Base-by-base conservation (phyloP, 2,329 filamentous ascomycete genomes). In the Plenodomus biglobosus region DNA sequence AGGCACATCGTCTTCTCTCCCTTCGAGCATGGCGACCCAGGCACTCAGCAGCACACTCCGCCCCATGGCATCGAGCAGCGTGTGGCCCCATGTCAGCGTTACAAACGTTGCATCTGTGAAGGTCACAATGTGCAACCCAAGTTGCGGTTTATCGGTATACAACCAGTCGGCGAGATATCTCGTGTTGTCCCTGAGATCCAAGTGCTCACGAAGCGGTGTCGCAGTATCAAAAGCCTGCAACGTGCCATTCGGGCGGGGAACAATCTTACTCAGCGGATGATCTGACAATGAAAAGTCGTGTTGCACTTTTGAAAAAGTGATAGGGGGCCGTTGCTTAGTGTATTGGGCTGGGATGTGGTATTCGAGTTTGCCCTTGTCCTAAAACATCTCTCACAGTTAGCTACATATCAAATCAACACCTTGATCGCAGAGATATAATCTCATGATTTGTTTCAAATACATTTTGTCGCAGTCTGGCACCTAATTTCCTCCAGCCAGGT, bases 401-500 rank as follows among this genome's bases (percentile, higher is more conserved):
- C 45, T 43, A 61, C 65, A 36, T 56, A 44, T 44, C 35, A 10
- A 17, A 16, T n/a, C n/a, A n/a, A n/a, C n/a, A n/a, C n/a, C n/a
- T n/a, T n/a, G n/a, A n/a, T n/a, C n/a, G n/a, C n/a, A 19, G 22
- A 24, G 10, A 10, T 5, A 24, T 20, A 21, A 5, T 6, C 17
- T 22, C 22, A 17, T 13, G 36, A 8, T 11, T 10, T 32, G 40
- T 35, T 37, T 58, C 49, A 38, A n/a, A 15, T 64, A 76, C 76
- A 50, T 73, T 76, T 32, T 64, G 43, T 22, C 76, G 64, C 21
- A 79, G 52, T 4, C 77, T 69, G 5, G 75, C 78, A 0, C 75
- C 77, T 1, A 80, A 53, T 49, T 76, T 77, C 21, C 68, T 69
- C 78, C 77, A 80, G 27, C 74, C 74, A 1, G 72, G 74, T 7